Evolutionary conservation across 2,329 filamentous ascomycete genomes (phyloP).

Genomic region (Sphaceloma murrayae): DNA sequence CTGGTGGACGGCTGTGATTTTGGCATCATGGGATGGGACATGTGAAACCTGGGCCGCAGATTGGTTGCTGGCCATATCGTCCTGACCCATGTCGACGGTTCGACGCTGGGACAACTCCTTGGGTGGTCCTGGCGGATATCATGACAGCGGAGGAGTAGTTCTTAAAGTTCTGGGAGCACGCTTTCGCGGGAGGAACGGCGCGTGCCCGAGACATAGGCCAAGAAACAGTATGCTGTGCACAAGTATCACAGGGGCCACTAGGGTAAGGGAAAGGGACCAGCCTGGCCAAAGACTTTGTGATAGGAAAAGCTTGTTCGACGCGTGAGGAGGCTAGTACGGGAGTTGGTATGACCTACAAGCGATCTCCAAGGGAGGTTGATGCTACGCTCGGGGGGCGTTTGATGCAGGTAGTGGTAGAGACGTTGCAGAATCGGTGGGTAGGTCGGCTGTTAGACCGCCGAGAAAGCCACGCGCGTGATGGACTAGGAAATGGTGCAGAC

Average conservation of each 20-base stretch:
- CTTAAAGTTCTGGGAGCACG: constrained; percentile 1
- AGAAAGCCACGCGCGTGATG: constrained; percentile 7
- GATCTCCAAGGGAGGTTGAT: too few relatives aligned
- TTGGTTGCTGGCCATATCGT: not conserved
- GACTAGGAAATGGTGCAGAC: constrained; percentile 2
- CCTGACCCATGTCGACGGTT: not conserved
- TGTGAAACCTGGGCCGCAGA: not conserved
- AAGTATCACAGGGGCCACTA: not conserved
- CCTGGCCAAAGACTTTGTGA: not conserved
- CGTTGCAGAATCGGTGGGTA: constrained; percentile 5
- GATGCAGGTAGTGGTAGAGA: not conserved
- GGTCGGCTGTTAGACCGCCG: constrained; percentile 7
- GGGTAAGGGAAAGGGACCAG: not conserved
- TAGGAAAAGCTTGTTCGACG: constrained; percentile 10
- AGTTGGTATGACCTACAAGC: not conserved
- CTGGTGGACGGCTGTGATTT: constrained; percentile 3
- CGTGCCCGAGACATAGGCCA: constrained; percentile 8
- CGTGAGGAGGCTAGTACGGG: constrained; percentile 1
- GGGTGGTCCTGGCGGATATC: not conserved
- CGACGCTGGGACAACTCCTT: not conserved
- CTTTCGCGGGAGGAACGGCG: constrained; percentile 2
- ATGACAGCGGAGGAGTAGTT: not conserved
- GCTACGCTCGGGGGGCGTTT: constrained; percentile 1
- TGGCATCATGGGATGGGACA: not conserved
- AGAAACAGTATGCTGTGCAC: not conserved